phyloP scores from a whole-genome alignment of 2,329 filamentous ascomycete genomes.

The Pseudogymnoascus sp. region DNA sequence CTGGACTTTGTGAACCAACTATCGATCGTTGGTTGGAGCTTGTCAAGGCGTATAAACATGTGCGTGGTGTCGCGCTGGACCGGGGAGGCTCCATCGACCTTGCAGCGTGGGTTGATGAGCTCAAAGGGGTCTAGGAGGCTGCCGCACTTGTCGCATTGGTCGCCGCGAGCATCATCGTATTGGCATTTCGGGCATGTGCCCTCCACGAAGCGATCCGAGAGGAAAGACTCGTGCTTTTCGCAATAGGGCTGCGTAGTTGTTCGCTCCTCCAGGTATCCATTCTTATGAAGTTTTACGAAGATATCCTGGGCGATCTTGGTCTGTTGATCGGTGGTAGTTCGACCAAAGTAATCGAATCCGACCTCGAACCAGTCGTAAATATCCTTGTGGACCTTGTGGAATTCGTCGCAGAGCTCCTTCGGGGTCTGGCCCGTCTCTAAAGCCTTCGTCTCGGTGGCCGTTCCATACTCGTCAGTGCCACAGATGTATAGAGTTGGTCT shows the following conservation, averaged over 20 bases:
- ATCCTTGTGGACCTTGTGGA: slow-evolving; percentile 79
- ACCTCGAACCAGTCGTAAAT: slow-evolving; percentile 97
- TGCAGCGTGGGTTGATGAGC: slow-evolving; percentile 80
- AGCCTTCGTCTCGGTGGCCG: slow-evolving; percentile 91
- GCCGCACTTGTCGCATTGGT: slow-evolving; percentile 70
- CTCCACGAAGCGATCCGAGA: slow-evolving; percentile 82
- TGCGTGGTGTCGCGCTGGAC: slow-evolving; percentile 79
- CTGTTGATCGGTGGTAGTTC: slow-evolving; percentile 81
- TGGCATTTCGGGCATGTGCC: slow-evolving; percentile 68
- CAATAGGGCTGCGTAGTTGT: slow-evolving; percentile 88
- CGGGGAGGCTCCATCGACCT: slow-evolving; percentile 77
- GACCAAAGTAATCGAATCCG: slow-evolving; percentile 87
- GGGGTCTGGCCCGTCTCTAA: slow-evolving; percentile 79
- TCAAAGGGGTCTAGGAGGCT: slow-evolving; percentile 48
- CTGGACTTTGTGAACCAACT: slow-evolving; percentile 69
- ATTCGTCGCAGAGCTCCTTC: slow-evolving; percentile 81
- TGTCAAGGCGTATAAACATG: slow-evolving; percentile 79
- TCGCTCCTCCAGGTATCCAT: slow-evolving; percentile 79
- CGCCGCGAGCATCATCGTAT: slow-evolving; percentile 61
- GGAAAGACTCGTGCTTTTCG: slow-evolving; percentile 63
- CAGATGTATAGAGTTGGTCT: slow-evolving; percentile 78
- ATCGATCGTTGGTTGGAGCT: slow-evolving; percentile 67
- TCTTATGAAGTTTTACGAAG: slow-evolving; percentile 78
- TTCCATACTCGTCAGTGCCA: slow-evolving; percentile 90
- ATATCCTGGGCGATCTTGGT: slow-evolving; percentile 90